Percentiles rank a stretch among this genome's conserved stretches.
phyloP scores from a whole-genome alignment of 768 basidiomycete genomes.

The Pleurotus sapidus region DNA sequence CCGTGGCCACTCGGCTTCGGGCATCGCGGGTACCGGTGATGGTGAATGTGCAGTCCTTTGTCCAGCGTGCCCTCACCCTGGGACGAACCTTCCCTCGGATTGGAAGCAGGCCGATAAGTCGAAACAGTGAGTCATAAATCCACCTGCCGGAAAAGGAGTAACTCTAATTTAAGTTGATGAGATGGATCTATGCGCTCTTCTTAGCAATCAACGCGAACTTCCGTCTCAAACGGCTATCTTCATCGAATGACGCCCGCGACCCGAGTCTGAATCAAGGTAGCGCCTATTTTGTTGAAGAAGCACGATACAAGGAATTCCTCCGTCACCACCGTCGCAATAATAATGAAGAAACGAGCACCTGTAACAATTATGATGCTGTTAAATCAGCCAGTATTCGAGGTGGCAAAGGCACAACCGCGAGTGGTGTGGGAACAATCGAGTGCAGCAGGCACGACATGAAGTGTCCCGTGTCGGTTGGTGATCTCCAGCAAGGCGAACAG shows the following conservation, averaged over 20 bases:
- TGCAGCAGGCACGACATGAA: conserved; percentile 11
- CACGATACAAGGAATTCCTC: conserved; percentile 8
- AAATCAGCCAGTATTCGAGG: too few species aligned
- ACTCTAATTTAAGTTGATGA: too few species aligned
- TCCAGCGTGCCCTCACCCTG: conserved; percentile 21
- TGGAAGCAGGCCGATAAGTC: neutral
- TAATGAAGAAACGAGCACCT: too few species aligned
- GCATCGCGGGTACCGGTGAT: conserved; percentile 7
- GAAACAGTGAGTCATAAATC: neutral
- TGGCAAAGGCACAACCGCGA: conserved; percentile 16
- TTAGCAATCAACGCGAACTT: too few species aligned
- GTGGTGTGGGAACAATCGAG: conserved; percentile 11
- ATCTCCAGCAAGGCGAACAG: conserved; percentile 10
- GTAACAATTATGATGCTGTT: too few species aligned
- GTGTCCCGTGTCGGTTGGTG: neutral
- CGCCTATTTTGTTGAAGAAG: conserved; percentile 8
- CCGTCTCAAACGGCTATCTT: neutral
- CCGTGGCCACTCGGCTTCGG: conserved; percentile 12
- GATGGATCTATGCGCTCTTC: too few species aligned
- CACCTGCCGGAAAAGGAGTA: too few species aligned
- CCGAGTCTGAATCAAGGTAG: conserved; percentile 5
- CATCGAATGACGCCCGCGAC: conserved; percentile 5
- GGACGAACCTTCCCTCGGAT: conserved; percentile 11
- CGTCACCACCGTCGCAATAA: too few species aligned
- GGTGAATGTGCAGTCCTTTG: conserved; percentile 17